Evolutionary conservation across 768 basidiomycete genomes (phyloP), one percentile per base, ranked within the genome.

Genomic region (Mrakia frigida): DNA sequence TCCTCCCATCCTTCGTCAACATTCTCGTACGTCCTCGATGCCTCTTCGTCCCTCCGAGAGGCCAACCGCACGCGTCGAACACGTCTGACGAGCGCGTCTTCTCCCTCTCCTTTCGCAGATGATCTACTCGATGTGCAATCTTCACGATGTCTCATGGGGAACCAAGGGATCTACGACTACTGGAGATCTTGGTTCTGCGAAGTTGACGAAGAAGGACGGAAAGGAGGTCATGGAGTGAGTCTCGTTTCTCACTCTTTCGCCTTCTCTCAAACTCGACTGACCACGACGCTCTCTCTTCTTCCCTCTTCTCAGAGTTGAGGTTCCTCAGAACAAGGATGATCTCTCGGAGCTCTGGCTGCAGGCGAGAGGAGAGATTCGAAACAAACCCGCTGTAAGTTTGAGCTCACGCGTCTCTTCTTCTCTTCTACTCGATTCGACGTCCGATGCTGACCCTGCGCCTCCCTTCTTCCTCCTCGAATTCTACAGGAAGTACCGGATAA

Each of bases 121-220:
- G 33, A 83, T 84, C 70, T 84, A 83, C 79, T 79, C 81, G 2
- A 80, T 81, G 67, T 81, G 81, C 53, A 83, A 84, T 60, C 70
- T 83, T 79, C 92, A 94, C 83, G 92, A 94, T 81, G 92, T 94
- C 63, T 91, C 90, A 43, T 87, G 88, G 93, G 94, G 94, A 77
- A 95, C 94, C 39, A 93, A 95, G 81, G 93, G 94, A 37, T 63
- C 59, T 3, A 74, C 78, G 92, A 94, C 84, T 94, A 94, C 89
- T 21, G 94, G 95, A 83, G 93, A 96, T 82, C 87, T 96, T 16
- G 94, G 94, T 75, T 89, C 90, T 14, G 94, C 93, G 1, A 94
- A 94, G 83, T 86, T 93, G 77, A 90, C 92, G 85, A 89, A 88
- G 74, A 90, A 90, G 50, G 89, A 90, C 82, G 94, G 94, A 71